These are phyloP conservation scores for Fusarium oligoseptatum DNA, from an alignment of 2,329 filamentous ascomycete genomes.

Conservation along the genomic window DNA sequence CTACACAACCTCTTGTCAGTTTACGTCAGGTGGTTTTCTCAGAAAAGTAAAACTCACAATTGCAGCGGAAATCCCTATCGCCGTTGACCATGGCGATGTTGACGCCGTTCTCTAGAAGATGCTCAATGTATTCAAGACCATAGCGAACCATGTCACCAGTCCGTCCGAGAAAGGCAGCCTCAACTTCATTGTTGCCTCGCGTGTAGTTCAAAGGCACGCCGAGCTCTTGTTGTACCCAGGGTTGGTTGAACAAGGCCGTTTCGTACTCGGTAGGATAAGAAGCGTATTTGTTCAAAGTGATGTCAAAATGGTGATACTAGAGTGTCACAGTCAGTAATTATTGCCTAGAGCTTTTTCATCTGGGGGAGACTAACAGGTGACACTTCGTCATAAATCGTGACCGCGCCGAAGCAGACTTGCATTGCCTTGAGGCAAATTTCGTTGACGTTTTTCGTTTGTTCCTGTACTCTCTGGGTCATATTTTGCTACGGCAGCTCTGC, in stretches of 20 bases:
- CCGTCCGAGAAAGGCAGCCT: constrained; percentile 66
- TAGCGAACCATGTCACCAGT: constrained; percentile 68
- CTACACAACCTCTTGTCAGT: not conserved
- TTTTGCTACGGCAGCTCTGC: constrained; percentile 51
- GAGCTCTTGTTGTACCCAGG: constrained; percentile 67
- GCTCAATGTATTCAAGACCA: constrained; percentile 59
- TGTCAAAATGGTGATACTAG: constrained; percentile 70
- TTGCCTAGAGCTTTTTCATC: not conserved
- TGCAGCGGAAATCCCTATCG: constrained; percentile 70
- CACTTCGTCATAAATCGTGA: constrained; percentile 6
- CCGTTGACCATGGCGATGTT: constrained; percentile 78
- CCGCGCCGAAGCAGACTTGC: constrained; percentile 9
- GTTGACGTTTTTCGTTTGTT: constrained; percentile 50
- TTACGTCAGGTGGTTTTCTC: not conserved
- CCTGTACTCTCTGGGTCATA: constrained; percentile 57
- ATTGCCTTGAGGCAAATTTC: constrained; percentile 66
- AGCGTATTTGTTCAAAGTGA: constrained; percentile 65
- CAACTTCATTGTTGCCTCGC: constrained; percentile 53
- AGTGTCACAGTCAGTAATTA: constrained; percentile 26
- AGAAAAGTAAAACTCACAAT: constrained; percentile 59
- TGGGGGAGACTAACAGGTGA: not conserved
- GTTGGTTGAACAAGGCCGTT: constrained; percentile 71
- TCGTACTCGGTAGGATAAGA: constrained; percentile 72
- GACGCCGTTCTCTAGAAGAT: constrained; percentile 70
- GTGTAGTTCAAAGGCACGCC: constrained; percentile 72